Evolutionary conservation across 805 yeast genomes (phyloP), one percentile per base, ranked within the genome.

Genomic region (Sugiyamaella chiloensis): DNA sequence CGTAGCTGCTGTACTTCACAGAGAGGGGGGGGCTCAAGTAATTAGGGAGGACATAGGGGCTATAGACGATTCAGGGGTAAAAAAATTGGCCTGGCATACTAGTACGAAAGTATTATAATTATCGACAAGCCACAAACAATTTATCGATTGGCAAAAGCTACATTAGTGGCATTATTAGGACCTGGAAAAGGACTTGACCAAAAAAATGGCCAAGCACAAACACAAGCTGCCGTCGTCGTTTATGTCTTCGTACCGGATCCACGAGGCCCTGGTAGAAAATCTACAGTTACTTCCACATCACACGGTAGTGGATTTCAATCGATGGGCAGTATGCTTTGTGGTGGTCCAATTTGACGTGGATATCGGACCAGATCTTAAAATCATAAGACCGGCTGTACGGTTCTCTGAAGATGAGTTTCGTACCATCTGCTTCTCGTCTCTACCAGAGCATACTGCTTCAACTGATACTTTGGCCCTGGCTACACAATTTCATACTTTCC

Each of bases 171-270:
- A n/a, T n/a, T n/a, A n/a, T n/a, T n/a, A n/a, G n/a, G n/a, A n/a
- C n/a, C n/a, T n/a, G n/a, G n/a, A n/a, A n/a, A n/a, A n/a, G n/a
- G n/a, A n/a, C n/a, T n/a, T n/a, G n/a, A n/a, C n/a, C n/a, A n/a
- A n/a, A n/a, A n/a, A n/a, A n/a, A n/a, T n/a, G n/a, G n/a, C n/a
- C n/a, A n/a, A n/a, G n/a, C n/a, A 24, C 24, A 9, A 26, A 14
- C 45, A 34, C 36, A 40, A 46, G 48, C 46, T 56, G 64, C 75
- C 60, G 62, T 68, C 46, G 65, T 64, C 61, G 67, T 73, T 58
- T 77, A 61, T 53, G 70, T 65, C 52, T 65, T 69, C 30, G 80
- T 83, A 56, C 79, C 81, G 51, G 12, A 55, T 58, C 54, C 61
- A 59, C 39, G 60, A 59, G 41, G 42, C 52, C 17, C 48, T 58